Evolutionary conservation across 805 yeast genomes (phyloP), one percentile per base, ranked within the genome.

Genomic region (Cyberlindnera maritima): DNA sequence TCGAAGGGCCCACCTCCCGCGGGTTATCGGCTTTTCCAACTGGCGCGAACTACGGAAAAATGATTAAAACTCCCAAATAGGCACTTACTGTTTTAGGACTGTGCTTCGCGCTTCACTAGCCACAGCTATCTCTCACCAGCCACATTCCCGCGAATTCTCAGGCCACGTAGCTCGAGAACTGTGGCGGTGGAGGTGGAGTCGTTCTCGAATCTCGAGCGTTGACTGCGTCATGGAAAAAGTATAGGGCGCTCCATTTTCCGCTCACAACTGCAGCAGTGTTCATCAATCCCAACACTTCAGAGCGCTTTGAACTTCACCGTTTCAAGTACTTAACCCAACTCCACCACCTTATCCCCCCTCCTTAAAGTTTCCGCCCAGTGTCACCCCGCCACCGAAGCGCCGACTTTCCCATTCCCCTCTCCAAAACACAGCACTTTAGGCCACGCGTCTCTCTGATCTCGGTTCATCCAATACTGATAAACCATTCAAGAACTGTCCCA

Each of bases 381-480:
- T 17, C 29, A 20, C 29, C 21, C 4, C 14, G 19, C 35, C 10
- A 17, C 35, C 19, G 7, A 32, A 15, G 19, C 10, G 20, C 35
- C 35, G 20, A 17, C 20, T 32, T 32, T 15, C 19, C n/a, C 19
- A 14, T 23, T 13, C 29, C 29, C 28, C 17, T 21, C 25, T 21
- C 25, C 25, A 21, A 9, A 21, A 21, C 25, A 21, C 25, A 21
- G 41, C n/a, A 17, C 18, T 43, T 32, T 37, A 38, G 42, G 13
- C 46, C 46, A 37, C 41, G 38, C 41, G 39, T 43, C 46, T 17
- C 38, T 32, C 33, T 44, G 47, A 39, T 44, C 43, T 23, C 42
- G 25, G 23, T n/a, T 32, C 20, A 31, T 20, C 32, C 10, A 10
- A 29, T n/a, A 23, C 31, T 7, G 29, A 13, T 17, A 11, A 35